phyloP scores from a whole-genome alignment of 2,329 filamentous ascomycete genomes.

The Fusarium sp. region DNA sequence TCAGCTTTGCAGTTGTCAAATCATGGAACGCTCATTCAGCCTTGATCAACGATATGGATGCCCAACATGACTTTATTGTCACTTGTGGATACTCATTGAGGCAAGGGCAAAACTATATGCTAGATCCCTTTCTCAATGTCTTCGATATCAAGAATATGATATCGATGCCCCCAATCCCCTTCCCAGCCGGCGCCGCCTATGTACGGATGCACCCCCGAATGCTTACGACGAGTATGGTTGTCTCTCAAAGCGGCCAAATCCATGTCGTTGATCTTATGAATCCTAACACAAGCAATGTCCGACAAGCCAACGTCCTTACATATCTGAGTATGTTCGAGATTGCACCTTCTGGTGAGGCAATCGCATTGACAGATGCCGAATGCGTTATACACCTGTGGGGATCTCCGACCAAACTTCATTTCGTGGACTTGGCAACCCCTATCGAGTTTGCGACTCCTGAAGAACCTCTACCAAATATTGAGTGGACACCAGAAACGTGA shows the following conservation, averaged over 20 bases:
- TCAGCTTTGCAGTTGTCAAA: constrained; percentile 83
- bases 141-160: constrained; percentile 94
- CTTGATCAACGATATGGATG: constrained; percentile 96
- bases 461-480: constrained; percentile 70
- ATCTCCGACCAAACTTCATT: constrained; percentile 86
- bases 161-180: constrained; percentile 91
- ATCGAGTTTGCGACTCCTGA: constrained; percentile 82
- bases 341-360: constrained; percentile 87
- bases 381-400: constrained; percentile 90
- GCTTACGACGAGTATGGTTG: constrained; percentile 93
- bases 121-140: constrained; percentile 94
- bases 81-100: constrained; percentile 94
- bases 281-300: constrained; percentile 87
- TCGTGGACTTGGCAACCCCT: constrained; percentile 84
- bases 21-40: constrained; percentile 92
- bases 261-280: constrained; percentile 98
- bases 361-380: constrained; percentile 85
- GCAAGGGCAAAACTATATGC: constrained; percentile 79
- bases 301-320: constrained; percentile 83
- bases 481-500: constrained; percentile 80
- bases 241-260: constrained; percentile 92
- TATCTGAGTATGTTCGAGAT: constrained; percentile 88
- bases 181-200: constrained; percentile 91
- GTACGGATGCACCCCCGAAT: constrained; percentile 97
- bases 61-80: constrained; percentile 93